A percentile compares a stretch with the other conserved stretches of the same genome.
phyloP scores from a whole-genome alignment of 2,329 filamentous ascomycete species.

The Hyphodiscus sp. region DNA sequence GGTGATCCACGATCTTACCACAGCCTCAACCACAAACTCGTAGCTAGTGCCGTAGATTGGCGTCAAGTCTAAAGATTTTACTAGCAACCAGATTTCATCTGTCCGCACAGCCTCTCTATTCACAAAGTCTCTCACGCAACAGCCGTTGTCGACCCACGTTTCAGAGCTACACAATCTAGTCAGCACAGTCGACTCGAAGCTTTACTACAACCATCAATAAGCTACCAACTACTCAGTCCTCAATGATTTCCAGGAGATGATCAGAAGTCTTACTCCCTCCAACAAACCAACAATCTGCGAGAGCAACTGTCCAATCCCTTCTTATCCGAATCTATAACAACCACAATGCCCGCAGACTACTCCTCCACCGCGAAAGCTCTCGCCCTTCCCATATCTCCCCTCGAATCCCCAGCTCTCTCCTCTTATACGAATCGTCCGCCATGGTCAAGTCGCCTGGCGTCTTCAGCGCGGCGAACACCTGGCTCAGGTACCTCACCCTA shows the following conservation, averaged over 20 bases:
- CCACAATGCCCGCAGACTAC: conserved; percentile 45
- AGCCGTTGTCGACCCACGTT: background rate
- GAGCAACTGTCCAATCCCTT: background rate
- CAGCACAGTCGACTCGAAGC: background rate
- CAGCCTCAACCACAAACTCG: too few relatives aligned
- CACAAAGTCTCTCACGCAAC: background rate
- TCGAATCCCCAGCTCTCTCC: conserved; percentile 39
- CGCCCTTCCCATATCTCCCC: conserved; percentile 37
- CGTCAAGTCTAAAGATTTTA: too few relatives aligned
- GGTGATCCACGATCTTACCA: too few relatives aligned
- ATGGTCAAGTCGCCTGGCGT: conserved; percentile 43
- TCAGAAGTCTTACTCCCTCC: background rate
- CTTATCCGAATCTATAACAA: conserved; percentile 7
- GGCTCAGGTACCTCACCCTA: conserved; percentile 15
- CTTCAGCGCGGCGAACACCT: conserved; percentile 27
- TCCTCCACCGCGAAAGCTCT: conserved; percentile 43
- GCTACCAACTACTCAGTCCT: background rate
- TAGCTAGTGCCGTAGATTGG: too few relatives aligned
- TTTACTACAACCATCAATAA: background rate
- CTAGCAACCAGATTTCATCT: background rate
- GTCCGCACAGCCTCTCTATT: background rate
- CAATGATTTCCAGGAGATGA: background rate
- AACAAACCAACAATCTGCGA: background rate
- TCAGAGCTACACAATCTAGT: background rate
- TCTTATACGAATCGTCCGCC: conserved; percentile 37